Percentiles rank a stretch among this genome's conserved stretches.
Conservation (phyloP, 2,329 filamentous ascomycete species). For the Lasiodiplodia theobromae region DNA sequence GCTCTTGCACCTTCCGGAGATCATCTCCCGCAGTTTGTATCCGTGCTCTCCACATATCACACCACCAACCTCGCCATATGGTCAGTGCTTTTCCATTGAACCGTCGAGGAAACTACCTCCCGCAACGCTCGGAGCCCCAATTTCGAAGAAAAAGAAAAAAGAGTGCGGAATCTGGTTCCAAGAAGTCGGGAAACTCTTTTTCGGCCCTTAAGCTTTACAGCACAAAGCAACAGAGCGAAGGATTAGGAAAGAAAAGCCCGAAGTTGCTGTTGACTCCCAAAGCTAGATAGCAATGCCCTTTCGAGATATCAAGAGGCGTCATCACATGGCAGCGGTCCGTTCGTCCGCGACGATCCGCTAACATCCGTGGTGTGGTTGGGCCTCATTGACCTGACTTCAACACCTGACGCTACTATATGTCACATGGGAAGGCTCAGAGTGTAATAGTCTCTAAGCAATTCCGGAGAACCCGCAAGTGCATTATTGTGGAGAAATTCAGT, state of each 20-base stretch:
- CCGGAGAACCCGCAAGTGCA: background rate
- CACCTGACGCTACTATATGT: background rate
- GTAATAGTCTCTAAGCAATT: background rate
- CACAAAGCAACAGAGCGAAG: background rate
- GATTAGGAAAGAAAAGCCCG: background rate
- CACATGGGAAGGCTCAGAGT: background rate
- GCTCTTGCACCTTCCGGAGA: background rate
- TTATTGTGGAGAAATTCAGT: background rate
- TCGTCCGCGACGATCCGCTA: background rate
- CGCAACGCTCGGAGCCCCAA: background rate
- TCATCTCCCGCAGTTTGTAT: background rate
- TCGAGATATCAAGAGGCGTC: background rate
- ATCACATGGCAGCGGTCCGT: background rate
- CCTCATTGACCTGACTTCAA: background rate
- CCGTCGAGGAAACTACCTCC: background rate
- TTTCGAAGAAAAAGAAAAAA: background rate
- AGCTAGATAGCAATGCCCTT: background rate
- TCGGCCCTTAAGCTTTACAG: background rate
- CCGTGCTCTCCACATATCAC: background rate
- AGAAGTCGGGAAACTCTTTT: background rate
- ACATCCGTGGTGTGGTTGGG: background rate
- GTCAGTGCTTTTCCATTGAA: background rate
- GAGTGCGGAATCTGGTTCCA: background rate
- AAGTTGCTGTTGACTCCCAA: background rate
- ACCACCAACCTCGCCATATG: background rate